phyloP scores from a whole-genome alignment of 176 grass and related monocot genomes.

The Ampelocalamus luodianensis region DNA sequence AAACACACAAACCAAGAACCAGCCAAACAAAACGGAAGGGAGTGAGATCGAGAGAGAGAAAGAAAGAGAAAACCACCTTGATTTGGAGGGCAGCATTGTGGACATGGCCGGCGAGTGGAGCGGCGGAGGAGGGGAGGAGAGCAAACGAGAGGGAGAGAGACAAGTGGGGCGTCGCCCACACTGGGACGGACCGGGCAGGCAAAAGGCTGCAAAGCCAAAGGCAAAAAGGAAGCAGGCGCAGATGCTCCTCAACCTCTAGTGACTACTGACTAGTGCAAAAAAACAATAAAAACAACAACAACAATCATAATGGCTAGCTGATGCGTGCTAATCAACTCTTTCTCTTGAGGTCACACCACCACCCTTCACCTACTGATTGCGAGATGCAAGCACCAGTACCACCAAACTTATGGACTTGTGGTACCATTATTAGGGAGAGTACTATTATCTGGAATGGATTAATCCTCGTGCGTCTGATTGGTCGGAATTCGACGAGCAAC shows the following conservation, averaged over 20 bases:
- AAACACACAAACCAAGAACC: background rate
- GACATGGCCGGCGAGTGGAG: background rate
- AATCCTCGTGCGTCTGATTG: too few species aligned
- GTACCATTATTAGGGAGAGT: background rate
- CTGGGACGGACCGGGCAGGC: background rate
- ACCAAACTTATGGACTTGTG: background rate
- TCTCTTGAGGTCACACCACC: background rate
- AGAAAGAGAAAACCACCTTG: conserved; percentile 36
- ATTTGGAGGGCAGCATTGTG: conserved; percentile 70
- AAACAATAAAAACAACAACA: too few species aligned
- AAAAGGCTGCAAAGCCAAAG: conserved; percentile 52
- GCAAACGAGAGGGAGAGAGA: too few species aligned
- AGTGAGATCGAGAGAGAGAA: background rate
- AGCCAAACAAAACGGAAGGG: background rate
- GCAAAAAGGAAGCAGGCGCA: conserved; percentile 16
- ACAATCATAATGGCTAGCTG: background rate
- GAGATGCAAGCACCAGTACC: background rate
- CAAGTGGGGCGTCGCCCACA: conserved; percentile 28
- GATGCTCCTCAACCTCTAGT: background rate
- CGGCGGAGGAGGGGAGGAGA: background rate
- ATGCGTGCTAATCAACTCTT: conserved; percentile 20
- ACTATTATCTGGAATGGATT: too few species aligned
- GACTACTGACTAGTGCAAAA: too few species aligned
- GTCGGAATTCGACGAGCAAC: too few species aligned
- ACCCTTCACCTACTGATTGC: background rate